Base-by-base conservation (phyloP, 345 rosid species). In the Boechera divaricarpa region DNA sequence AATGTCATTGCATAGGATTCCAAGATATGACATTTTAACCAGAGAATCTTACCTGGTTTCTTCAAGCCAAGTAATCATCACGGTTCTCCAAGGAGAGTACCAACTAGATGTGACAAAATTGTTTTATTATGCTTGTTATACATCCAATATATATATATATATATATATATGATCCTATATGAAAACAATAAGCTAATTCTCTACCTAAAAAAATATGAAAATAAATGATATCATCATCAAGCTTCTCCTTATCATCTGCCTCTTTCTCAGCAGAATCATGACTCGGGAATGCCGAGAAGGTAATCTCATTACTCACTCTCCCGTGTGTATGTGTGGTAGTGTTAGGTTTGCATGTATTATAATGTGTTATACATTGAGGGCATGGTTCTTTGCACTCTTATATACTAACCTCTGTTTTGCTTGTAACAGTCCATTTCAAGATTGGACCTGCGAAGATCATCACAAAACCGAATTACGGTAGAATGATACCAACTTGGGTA, bases 81-180 rank as follows among this genome's bases (percentile, higher is more conserved):
- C 60, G 67, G 3, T 58, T 67, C 68, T 73, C 63, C 16, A 32
- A 63, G 35, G 63, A 39, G 54, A 63, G 54, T 67, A 75, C 73
- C 79, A 75, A 75, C 54, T 67, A 58, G 61, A 75, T 75, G 60
- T 75, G 60, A 75, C 60, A 75, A 67, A 75, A 24, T 45, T 44
- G 59, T 66, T 57, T 21, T 35, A n/a, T 44, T 10, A 1, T 67
- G 18, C 39, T 45, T 57, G 51, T 67, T 39, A 75, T 33, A 75
- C 1, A 31, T 13, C 18, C 29, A 64, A 7, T 59, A 41, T 69
- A 58, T 76, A 76, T 59, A 59, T 76, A 76, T 59, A 59, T 63
- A 42, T 76, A 68, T 21, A 21, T 18, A 18, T 18, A 61, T 64
- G 26, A 52, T 32, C 48, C 39, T 45, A 15, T 38, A 52, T 41